These are phyloP conservation scores for Cnidoscolus chayamansa DNA, from an alignment of 441 rosid genomes.

Conservation along the genomic window DNA sequence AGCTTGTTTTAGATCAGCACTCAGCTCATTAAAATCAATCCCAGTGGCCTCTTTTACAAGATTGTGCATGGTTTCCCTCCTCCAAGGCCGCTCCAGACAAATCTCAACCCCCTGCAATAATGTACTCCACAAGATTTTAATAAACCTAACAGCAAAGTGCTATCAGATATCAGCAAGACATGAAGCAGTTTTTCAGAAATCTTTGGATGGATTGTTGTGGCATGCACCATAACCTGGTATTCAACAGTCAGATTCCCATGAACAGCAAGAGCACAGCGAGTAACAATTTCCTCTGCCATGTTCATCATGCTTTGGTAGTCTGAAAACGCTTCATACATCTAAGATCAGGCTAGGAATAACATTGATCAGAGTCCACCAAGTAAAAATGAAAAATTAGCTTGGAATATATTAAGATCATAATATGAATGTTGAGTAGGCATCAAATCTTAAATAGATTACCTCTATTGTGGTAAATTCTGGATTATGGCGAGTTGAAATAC, in stretches of 20 bases:
- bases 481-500: constrained; percentile 95
- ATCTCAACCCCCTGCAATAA: constrained; percentile 72
- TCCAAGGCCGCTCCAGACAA: constrained; percentile 84
- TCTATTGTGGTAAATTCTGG: constrained; percentile 98
- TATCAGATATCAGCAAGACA: neutral
- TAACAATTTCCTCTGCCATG: constrained; percentile 84
- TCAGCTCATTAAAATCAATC: constrained; percentile 57
- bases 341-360: constrained; percentile 35
- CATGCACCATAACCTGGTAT: constrained; percentile 58
- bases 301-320: constrained; percentile 93
- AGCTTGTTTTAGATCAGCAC: constrained; percentile 55
- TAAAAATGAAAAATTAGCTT: neutral
- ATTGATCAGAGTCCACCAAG: constrained; percentile 25
- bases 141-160: constrained; percentile 10
- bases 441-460: constrained; percentile 41
- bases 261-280: constrained; percentile 75
- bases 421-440: constrained; percentile 2
- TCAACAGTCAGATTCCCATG: constrained; percentile 69
- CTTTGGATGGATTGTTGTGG: too few species aligned
- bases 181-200: neutral
- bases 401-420: neutral
- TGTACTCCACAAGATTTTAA: constrained; percentile 19
- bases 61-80: constrained; percentile 94
- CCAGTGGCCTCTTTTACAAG: constrained; percentile 82
- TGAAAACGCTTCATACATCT: constrained; percentile 98